phyloP scores from a whole-genome alignment of 2,329 filamentous ascomycete genomes.

The Sporothrix humicola region DNA sequence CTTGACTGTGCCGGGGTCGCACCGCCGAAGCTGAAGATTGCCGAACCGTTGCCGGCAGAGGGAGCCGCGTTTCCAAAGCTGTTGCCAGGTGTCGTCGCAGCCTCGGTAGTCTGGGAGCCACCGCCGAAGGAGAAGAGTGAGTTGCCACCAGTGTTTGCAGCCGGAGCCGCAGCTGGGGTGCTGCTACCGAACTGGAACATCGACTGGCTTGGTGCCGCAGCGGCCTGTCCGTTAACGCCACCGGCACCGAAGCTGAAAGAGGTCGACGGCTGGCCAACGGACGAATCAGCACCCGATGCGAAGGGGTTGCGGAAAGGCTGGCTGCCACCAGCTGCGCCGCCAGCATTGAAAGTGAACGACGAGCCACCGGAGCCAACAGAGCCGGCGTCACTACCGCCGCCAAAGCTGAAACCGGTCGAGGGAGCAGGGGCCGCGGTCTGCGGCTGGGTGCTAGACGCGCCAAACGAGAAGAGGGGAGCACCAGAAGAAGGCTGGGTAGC shows the following conservation, averaged over 20 bases:
- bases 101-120: constrained; percentile 35
- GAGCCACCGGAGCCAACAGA: constrained; percentile 40
- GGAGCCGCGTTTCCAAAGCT: constrained; percentile 36
- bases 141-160: constrained; percentile 27
- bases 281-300: constrained; percentile 40
- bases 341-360: constrained; percentile 51
- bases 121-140: constrained; percentile 49
- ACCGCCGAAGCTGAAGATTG: constrained; percentile 46
- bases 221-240: constrained; percentile 35
- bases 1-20: constrained; percentile 43
- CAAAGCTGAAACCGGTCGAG: constrained; percentile 31
- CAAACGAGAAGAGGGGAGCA: constrained; percentile 33
- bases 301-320: constrained; percentile 51
- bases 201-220: constrained; percentile 26
- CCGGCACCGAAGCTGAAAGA: constrained; percentile 50
- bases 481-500: constrained; percentile 11
- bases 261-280: constrained; percentile 39
- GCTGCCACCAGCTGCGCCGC: constrained; percentile 39
- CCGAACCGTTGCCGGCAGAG: constrained; percentile 39
- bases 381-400: constrained; percentile 34
- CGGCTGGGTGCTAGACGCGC: constrained; percentile 12
- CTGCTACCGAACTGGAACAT: constrained; percentile 40
- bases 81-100: constrained; percentile 38
- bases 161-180: constrained; percentile 11
- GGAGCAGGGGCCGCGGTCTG: not conserved